phyloP scores from a whole-genome alignment of 768 basidiomycete genomes.

The Mycena vulgaris region DNA sequence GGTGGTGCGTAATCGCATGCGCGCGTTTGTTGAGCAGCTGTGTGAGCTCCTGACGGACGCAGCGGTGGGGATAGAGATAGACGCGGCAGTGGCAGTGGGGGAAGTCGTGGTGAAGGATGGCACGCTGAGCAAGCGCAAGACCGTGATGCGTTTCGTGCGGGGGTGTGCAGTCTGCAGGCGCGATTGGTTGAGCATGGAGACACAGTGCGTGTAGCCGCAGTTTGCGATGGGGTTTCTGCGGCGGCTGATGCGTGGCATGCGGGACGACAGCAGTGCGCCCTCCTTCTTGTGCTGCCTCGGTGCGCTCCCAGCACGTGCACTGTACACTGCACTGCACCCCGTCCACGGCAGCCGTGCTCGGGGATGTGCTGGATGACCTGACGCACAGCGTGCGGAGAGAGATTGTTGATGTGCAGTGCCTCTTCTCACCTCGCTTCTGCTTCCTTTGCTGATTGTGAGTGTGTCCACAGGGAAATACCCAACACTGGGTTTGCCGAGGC shows the following conservation, averaged over 20 bases:
- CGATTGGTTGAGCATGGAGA: not conserved
- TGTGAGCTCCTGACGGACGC: conserved; percentile 81
- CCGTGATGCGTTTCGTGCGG: conserved; percentile 69
- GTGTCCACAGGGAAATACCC: no score
- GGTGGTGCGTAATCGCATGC: conserved; percentile 78
- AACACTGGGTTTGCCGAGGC: no score
- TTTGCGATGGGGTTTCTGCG: conserved; percentile 83
- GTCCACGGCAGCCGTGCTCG: conserved; percentile 81
- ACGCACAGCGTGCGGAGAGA: conserved; percentile 86
- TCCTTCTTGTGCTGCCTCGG: conserved; percentile 42
- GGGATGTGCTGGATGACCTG: conserved; percentile 89
- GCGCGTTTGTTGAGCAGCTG: conserved; percentile 71
- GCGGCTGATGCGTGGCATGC: conserved; percentile 78
- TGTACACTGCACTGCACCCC: conserved; percentile 90
- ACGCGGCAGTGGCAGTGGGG: conserved; percentile 85
- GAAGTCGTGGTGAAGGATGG: conserved; percentile 72
- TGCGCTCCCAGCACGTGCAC: conserved; percentile 80
- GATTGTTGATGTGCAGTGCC: conserved; percentile 84
- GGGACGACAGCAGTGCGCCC: conserved; percentile 66
- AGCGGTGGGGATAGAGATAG: conserved; percentile 72
- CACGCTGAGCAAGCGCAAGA: conserved; percentile 84
- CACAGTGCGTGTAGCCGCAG: conserved; percentile 81
- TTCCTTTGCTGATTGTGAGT: no score
- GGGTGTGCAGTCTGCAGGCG: no score
- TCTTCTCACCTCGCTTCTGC: no score